Conservation (phyloP, 805 yeast species). For the Candida suzukii region DNA sequence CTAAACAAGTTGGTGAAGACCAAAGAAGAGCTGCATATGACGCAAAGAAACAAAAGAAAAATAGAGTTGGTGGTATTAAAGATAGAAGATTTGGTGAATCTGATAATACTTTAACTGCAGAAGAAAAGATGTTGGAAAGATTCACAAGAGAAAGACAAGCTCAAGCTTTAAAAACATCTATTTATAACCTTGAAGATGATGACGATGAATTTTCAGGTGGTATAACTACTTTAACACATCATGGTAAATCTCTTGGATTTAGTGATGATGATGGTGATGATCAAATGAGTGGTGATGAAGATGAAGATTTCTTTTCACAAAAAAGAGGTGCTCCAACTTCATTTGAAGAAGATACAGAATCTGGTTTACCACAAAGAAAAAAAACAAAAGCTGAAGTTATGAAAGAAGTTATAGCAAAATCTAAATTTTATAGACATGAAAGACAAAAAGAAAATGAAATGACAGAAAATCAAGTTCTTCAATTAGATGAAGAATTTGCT, state of each 20-base stretch:
- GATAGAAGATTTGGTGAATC: slow-evolving; percentile 94
- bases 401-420: slow-evolving; percentile 79
- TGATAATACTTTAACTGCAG: slow-evolving; percentile 62
- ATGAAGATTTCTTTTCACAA: slow-evolving; percentile 26
- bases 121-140: slow-evolving; percentile 92
- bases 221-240: slow-evolving; percentile 60
- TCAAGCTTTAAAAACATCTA: slow-evolving; percentile 44
- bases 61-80: slow-evolving; percentile 68
- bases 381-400: slow-evolving; percentile 80
- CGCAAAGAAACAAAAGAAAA: slow-evolving; percentile 51
- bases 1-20: slow-evolving; percentile 65
- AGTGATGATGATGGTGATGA: slow-evolving; percentile 12
- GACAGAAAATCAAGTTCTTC: slow-evolving; percentile 53
- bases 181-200: slow-evolving; percentile 73
- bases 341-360: slow-evolving; percentile 26
- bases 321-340: slow-evolving; percentile 19
- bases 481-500: slow-evolving; percentile 67
- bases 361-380: slow-evolving; percentile 42
- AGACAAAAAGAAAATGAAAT: slow-evolving; percentile 61
- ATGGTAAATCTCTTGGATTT: slow-evolving; percentile 51
- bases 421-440: slow-evolving; percentile 69
- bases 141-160: slow-evolving; percentile 82
- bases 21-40: slow-evolving; percentile 56
- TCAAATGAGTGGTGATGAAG: slow-evolving; percentile 25
- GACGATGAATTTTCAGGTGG: slow-evolving; percentile 37